Percentiles rank a stretch among this genome's conserved stretches.
phyloP scores from a whole-genome alignment of 2,329 filamentous ascomycete species.

The Colletotrichum graminicola region DNA sequence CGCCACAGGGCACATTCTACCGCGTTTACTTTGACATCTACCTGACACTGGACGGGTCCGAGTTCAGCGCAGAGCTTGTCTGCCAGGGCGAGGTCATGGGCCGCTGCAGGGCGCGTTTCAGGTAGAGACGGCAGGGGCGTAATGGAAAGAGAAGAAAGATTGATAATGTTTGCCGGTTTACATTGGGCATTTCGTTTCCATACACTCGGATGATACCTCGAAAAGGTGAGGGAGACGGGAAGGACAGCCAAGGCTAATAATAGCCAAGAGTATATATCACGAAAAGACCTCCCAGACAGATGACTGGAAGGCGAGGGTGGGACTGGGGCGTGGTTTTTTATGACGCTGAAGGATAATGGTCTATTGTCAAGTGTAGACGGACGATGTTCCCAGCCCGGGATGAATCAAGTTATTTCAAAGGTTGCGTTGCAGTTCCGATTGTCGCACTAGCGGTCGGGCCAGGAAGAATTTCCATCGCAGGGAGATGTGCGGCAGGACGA shows the following conservation, averaged over 20 bases:
- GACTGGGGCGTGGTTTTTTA: conserved; percentile 25
- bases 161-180: conserved; percentile 30
- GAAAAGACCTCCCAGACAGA: conserved; percentile 38
- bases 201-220: conserved; percentile 44
- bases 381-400: conserved; percentile 39
- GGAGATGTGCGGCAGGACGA: background rate
- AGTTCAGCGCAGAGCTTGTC: conserved; percentile 98
- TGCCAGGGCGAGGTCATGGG: conserved; percentile 99
- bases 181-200: conserved; percentile 40
- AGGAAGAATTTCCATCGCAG: background rate
- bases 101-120: conserved; percentile 91
- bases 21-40: conserved; percentile 85
- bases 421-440: background rate
- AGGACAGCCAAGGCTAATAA: conserved; percentile 40
- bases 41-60: conserved; percentile 94
- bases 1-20: conserved; percentile 96
- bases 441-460: background rate
- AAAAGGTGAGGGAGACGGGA: conserved; percentile 37
- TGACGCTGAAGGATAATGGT: conserved; percentile 39
- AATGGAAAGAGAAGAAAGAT: conserved; percentile 14
- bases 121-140: conserved; percentile 56
- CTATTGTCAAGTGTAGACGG: conserved; percentile 38
- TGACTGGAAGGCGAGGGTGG: conserved; percentile 31
- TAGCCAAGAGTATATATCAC: conserved; percentile 41
- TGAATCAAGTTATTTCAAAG: conserved; percentile 32